Evolutionary conservation across 345 rosid species (phyloP).

Genomic region (Clausena lansium): DNA sequence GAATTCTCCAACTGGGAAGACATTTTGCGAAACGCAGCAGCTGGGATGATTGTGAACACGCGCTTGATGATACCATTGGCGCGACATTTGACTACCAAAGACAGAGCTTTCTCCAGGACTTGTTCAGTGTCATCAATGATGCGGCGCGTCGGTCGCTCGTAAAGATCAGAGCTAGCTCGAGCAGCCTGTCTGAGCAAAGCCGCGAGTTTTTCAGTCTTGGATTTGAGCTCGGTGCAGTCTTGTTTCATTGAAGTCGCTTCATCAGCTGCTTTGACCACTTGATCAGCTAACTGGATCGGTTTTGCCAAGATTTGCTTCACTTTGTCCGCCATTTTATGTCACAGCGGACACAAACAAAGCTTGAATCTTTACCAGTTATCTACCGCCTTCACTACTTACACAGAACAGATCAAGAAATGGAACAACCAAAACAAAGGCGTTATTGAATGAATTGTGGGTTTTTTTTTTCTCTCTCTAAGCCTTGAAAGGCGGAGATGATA

Average conservation of each 20-base stretch:
- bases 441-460: neutral
- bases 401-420: constrained; percentile 1
- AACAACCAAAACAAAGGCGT: neutral
- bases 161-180: constrained; percentile 76
- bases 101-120: constrained; percentile 74
- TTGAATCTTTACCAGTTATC: constrained; percentile 7
- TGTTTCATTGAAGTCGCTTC: constrained; percentile 83
- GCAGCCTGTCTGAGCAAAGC: constrained; percentile 91
- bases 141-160: constrained; percentile 94
- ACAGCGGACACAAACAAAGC: constrained; percentile 13
- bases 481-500: constrained; percentile 18
- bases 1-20: constrained; percentile 78
- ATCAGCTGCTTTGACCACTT: constrained; percentile 68
- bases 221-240: constrained; percentile 78
- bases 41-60: constrained; percentile 75
- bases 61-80: constrained; percentile 77
- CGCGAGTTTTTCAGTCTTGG: constrained; percentile 83
- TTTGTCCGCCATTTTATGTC: constrained; percentile 53
- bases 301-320: constrained; percentile 75
- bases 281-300: constrained; percentile 92
- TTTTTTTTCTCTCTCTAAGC: neutral
- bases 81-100: constrained; percentile 69
- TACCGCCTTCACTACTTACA: neutral
- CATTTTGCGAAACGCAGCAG: constrained; percentile 85
- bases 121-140: constrained; percentile 89